Base-by-base conservation (phyloP, 768 basidiomycete genomes). In the Tylopilus vinaceipallidus region DNA sequence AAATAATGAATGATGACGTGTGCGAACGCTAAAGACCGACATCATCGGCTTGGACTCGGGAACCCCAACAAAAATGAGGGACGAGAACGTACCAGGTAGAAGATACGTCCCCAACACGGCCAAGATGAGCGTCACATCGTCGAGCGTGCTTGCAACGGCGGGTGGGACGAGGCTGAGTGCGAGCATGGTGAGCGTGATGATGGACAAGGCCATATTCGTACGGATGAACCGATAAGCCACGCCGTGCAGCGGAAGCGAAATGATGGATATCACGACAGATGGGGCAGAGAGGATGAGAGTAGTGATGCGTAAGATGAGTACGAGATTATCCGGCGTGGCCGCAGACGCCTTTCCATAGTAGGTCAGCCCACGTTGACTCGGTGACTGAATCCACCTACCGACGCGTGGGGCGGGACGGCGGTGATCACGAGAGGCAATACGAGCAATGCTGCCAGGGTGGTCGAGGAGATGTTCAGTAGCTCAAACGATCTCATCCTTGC, bases 1-100 rank as follows among this genome's bases (percentile, higher is more conserved):
- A 97, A 85, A 62, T 91, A 84, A 71, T 95, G 93, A 4, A 84
- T 82, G 23, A 78, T 77, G 56, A 95, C 82, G 70, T 95, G 92
- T 46, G 89, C 69, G 42, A 91, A 61, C 14, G 91, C 87, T 79
- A 62, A 42, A 30, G 41, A 22, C 17, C 16, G 37, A 34, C 37
- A 45, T 14, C 26, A 48, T 24, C 24, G 37, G 6, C 30, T 48
- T 41, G 39, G 27, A n/a, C n/a, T n/a, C n/a, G n/a, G n/a, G n/a
- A n/a, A n/a, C n/a, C n/a, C n/a, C n/a, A n/a, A n/a, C 0, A n/a
- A 29, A 17, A 33, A 43, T 1, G 13, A 49, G 1, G n/a, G 26
- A 35, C 23, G 8, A 40, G 20, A 40, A 49, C 72, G 42, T 58
- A 80, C 82, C 80, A 50, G 87, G 85, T 2, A 87, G 65, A 44